Conservation (phyloP, 2,329 filamentous ascomycete species). For the Chaetomium olivaceum region DNA sequence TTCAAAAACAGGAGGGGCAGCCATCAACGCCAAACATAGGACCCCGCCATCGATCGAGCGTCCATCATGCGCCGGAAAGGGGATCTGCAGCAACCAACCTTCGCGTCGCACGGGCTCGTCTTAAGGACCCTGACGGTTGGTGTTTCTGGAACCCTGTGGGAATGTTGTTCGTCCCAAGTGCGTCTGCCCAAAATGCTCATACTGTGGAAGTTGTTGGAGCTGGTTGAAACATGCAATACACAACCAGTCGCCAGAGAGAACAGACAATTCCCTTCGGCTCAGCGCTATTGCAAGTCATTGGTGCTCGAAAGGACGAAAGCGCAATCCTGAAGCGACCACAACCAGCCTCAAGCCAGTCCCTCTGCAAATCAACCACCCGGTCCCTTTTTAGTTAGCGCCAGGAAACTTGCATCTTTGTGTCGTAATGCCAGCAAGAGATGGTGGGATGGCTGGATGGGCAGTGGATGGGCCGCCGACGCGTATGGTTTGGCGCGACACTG, state of each 20-base stretch:
- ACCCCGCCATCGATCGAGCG: conserved; percentile 16
- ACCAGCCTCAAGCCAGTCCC: background rate
- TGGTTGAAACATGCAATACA: conserved; percentile 22
- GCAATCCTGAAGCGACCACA: conserved; percentile 4
- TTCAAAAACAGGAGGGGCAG: conserved; percentile 12
- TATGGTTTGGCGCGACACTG: conserved; percentile 19
- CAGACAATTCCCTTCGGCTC: background rate
- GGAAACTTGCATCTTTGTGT: conserved; percentile 16
- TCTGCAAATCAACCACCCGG: conserved; percentile 19
- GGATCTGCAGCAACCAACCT: conserved; percentile 15
- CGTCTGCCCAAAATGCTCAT: background rate
- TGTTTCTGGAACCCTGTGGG: conserved; percentile 20
- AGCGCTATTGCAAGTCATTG: conserved; percentile 8
- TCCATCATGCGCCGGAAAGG: conserved; percentile 19
- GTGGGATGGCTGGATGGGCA: conserved; percentile 14
- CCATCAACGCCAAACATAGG: conserved; percentile 23
- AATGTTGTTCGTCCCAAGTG: background rate
- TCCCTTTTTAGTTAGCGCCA: conserved; percentile 26
- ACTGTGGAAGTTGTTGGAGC: background rate
- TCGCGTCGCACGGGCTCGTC: background rate
- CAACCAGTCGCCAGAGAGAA: background rate
- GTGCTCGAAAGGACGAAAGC: background rate
- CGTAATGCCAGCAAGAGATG: conserved; percentile 6
- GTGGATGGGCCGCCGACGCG: conserved; percentile 11
- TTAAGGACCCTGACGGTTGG: conserved; percentile 23